Base-by-base conservation (phyloP, 768 basidiomycete species). In the Floccularia luteovirens region DNA sequence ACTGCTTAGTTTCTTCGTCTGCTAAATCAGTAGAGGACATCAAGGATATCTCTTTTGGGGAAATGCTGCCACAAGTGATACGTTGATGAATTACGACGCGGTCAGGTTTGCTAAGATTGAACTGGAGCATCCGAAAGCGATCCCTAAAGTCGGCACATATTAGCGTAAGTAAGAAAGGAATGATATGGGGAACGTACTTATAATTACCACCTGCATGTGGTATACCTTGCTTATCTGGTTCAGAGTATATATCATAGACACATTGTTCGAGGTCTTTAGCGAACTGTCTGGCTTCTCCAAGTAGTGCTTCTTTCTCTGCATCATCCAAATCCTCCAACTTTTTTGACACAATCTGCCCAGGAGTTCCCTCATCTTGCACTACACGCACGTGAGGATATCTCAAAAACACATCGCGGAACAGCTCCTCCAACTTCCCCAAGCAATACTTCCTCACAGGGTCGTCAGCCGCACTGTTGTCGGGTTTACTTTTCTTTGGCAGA, bases 21-120 rank as follows among this genome's bases (percentile, higher is more conserved):
- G 91, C 88, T 36, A 94, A 63, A 52, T 93, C 91, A 46, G 87
- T 89, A 19, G 86, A 86, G 14, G 87, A 83, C 85, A 93, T 89
- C 40, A 76, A 66, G 31, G 87, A 80, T 39, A 94, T 76, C 46
- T 82, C 81, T 53, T 72, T 72, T 5, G 89, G 75, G 36, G 78
- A 63, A 31, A 93, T 76, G 42, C 67, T 67, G 24, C 70, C 70
- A 16, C 73, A 75, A 24, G 78, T 79, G 54, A 94, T 88, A 48
- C 84, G 79, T 52, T 73, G 77, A 58, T 91, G 88, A 48, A 94
- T 75, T 44, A 71, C 68, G 42, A 79, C 74, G 53, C 89, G 84
- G 52, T 92, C 90, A 53, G 68, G 63, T 62, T 91, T 80, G 66
- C 73, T 84, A 53, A 94, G 63, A 62, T 94, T 94, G 64, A 90